Conservation (phyloP, 345 rosid species). For the Ricinus communis region DNA sequence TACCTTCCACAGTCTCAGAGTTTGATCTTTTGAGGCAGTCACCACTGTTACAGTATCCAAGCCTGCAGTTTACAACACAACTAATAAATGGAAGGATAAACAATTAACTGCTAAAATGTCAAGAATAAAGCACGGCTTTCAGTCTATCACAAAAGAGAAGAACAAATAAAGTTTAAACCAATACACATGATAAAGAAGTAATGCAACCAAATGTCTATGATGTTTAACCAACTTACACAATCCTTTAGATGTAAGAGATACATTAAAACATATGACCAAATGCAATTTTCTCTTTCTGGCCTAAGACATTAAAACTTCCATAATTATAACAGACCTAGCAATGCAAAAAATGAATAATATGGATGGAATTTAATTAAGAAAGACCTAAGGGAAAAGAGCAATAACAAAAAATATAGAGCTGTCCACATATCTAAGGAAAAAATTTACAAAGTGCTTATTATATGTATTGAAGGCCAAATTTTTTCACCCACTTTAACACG, state of each 20-base stretch:
- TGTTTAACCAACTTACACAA: neutral
- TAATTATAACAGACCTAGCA: too few relatives aligned
- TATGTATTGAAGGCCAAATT: too few relatives aligned
- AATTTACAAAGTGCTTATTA: too few relatives aligned
- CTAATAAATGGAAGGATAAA: neutral
- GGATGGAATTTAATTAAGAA: too few relatives aligned
- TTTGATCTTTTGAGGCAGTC: slow-evolving; percentile 92
- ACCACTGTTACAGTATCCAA: slow-evolving; percentile 49
- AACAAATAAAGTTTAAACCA: neutral
- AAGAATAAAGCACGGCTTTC: neutral
- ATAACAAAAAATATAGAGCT: too few relatives aligned
- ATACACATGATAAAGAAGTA: neutral
- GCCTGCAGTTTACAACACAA: slow-evolving; percentile 38
- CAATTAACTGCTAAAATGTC: neutral
- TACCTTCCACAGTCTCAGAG: slow-evolving; percentile 95
- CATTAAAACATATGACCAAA: neutral
- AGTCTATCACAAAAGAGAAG: neutral
- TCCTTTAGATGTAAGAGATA: neutral
- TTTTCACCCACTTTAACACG: too few relatives aligned
- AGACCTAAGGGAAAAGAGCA: too few relatives aligned
- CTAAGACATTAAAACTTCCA: neutral
- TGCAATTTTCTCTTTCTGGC: neutral
- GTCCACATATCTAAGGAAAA: too few relatives aligned
- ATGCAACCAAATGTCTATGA: neutral
- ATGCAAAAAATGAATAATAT: too few relatives aligned